Conservation (phyloP, 805 yeast genomes). For the Candida tallmaniae region DNA sequence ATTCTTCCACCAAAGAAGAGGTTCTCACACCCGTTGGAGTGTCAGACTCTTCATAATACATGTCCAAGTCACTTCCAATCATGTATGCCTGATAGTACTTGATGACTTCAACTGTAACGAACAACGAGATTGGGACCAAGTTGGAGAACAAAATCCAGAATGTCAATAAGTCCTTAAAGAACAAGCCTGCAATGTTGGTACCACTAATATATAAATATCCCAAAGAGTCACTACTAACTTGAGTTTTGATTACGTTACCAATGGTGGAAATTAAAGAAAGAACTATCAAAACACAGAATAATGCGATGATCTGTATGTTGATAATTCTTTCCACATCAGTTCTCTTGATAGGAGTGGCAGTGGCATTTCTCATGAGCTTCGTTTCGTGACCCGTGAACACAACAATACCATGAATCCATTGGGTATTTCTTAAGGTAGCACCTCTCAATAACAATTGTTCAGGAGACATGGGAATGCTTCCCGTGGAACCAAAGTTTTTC, state of each 20-base stretch:
- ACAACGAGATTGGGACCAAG: slow-evolving; percentile 93
- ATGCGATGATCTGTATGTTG: slow-evolving; percentile 83
- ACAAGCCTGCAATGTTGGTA: slow-evolving; percentile 61
- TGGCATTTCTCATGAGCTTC: slow-evolving; percentile 95
- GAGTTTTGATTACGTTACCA: slow-evolving; percentile 78
- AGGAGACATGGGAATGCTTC: slow-evolving; percentile 68
- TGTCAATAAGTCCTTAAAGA: slow-evolving; percentile 84
- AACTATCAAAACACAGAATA: slow-evolving; percentile 73
- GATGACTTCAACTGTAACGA: slow-evolving; percentile 93
- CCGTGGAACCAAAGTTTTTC: slow-evolving; percentile 47
- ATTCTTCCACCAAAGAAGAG: slow-evolving; percentile 91
- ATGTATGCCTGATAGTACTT: slow-evolving; percentile 92
- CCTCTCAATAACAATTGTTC: slow-evolving; percentile 93
- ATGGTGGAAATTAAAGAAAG: slow-evolving; percentile 76
- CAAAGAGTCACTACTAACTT: slow-evolving; percentile 48
- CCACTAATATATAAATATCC: slow-evolving; percentile 67
- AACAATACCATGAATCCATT: slow-evolving; percentile 91
- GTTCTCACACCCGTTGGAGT: slow-evolving; percentile 95
- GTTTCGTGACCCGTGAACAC: slow-evolving; percentile 98
- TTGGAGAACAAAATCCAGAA: slow-evolving; percentile 96
- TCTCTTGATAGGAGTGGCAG: slow-evolving; percentile 95
- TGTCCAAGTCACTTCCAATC: slow-evolving; percentile 91
- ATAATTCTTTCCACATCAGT: slow-evolving; percentile 96
- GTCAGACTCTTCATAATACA: slow-evolving; percentile 82
- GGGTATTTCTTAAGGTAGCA: slow-evolving; percentile 90